phyloP scores from a whole-genome alignment of 1,284 basidiomycete species.

The Austroboletus niveus region DNA sequence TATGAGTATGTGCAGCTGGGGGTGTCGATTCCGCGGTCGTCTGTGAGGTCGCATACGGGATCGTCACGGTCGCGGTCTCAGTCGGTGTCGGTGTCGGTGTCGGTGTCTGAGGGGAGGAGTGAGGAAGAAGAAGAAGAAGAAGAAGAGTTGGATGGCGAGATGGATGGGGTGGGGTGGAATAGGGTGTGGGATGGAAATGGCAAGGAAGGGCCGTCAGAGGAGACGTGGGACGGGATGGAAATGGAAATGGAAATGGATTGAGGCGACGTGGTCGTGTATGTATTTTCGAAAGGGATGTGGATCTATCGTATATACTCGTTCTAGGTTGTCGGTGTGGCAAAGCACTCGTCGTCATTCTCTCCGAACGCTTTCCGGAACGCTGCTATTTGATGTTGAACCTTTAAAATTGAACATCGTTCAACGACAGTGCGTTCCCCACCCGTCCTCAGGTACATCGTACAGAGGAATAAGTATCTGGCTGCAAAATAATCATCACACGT shows the following conservation, averaged over 20 bases:
- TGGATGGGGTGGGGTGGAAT: slow-evolving; percentile 17
- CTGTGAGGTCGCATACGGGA: slow-evolving; percentile 42
- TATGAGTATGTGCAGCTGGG: slow-evolving; percentile 17
- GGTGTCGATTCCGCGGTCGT: slow-evolving; percentile 55
- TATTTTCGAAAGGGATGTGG: too few species aligned
- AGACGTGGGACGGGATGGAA: slow-evolving; percentile 61
- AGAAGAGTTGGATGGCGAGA: not conserved
- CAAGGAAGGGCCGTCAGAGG: slow-evolving; percentile 22
- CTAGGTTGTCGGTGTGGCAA: too few species aligned
- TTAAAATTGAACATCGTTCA: too few species aligned
- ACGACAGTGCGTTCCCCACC: too few species aligned
- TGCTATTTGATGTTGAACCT: too few species aligned
- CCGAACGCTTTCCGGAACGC: too few species aligned
- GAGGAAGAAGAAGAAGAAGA: slow-evolving; percentile 30
- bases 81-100: slow-evolving; percentile 27
- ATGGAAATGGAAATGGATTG: slow-evolving; percentile 59
- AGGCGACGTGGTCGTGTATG: not conserved
- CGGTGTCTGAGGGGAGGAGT: slow-evolving; percentile 31
- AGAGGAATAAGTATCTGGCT: too few species aligned
- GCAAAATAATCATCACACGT: too few species aligned
- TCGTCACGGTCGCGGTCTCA: slow-evolving; percentile 34
- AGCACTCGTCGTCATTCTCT: too few species aligned
- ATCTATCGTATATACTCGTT: too few species aligned
- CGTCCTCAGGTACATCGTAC: too few species aligned
- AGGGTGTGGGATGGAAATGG: slow-evolving; percentile 31